A percentile compares a stretch with the other conserved stretches of the same genome.
phyloP scores from a whole-genome alignment of 2,329 filamentous ascomycete species.

The Ciborinia camelliae region DNA sequence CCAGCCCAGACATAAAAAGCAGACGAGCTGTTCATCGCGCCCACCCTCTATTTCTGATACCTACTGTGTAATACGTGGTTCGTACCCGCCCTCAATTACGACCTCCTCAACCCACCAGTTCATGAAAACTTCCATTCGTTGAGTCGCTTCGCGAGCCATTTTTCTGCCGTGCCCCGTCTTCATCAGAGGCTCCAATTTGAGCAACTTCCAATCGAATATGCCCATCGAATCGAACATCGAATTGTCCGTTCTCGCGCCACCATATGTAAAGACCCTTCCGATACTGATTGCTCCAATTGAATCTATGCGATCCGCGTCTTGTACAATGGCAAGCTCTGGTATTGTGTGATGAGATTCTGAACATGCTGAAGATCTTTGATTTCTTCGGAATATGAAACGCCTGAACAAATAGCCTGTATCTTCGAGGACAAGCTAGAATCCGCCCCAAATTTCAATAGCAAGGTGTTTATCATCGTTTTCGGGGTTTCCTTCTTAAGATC shows the following conservation, averaged over 20 bases:
- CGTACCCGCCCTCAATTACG: not conserved
- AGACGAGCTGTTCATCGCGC: not conserved
- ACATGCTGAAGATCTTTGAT: slow-evolving; percentile 59
- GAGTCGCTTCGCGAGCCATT: slow-evolving; percentile 51
- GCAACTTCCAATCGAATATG: slow-evolving; percentile 74
- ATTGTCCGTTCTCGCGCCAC: slow-evolving; percentile 56
- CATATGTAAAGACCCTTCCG: slow-evolving; percentile 71
- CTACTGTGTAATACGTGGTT: not conserved
- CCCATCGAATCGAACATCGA: slow-evolving; percentile 61
- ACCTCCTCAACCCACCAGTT: slow-evolving; percentile 54
- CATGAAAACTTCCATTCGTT: slow-evolving; percentile 49
- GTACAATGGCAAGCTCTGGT: slow-evolving; percentile 78
- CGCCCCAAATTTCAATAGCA: slow-evolving; percentile 57
- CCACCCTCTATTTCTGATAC: not conserved
- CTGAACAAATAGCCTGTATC: slow-evolving; percentile 69
- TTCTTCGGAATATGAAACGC: slow-evolving; percentile 78
- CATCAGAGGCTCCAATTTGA: slow-evolving; percentile 53
- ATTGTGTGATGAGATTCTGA: slow-evolving; percentile 54
- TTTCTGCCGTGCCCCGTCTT: slow-evolving; percentile 54
- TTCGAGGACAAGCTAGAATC: slow-evolving; percentile 55
- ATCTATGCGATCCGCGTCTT: slow-evolving; percentile 91
- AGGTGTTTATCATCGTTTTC: slow-evolving; percentile 51
- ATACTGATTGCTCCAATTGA: slow-evolving; percentile 84
- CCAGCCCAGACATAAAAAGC: not conserved
- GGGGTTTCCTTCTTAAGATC: slow-evolving; percentile 45